Evolutionary conservation across 108 stramenopile genomes (phyloP).

Genomic region (Fragilariopsis cylindrus): DNA sequence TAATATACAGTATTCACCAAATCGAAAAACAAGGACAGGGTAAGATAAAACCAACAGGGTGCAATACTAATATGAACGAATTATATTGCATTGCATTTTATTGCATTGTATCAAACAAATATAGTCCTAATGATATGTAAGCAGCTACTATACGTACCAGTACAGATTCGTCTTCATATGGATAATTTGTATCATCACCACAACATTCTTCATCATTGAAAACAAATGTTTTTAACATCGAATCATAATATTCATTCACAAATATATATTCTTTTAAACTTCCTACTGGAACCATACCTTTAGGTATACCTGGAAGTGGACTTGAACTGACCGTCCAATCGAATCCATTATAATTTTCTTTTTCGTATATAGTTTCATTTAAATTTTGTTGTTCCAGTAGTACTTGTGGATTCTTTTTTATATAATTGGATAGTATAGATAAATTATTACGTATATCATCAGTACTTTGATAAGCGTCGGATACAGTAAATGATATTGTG

Average conservation of each 20-base stretch:
- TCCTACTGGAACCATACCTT: conserved; percentile 1
- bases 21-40: too few species aligned
- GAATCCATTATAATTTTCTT: conserved; percentile 2
- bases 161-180: conserved; percentile 32
- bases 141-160: conserved; percentile 12
- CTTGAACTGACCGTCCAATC: not conserved
- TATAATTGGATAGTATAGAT: too few species aligned
- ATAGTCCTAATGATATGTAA: too few species aligned
- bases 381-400: too few species aligned
- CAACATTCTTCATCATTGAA: conserved; percentile 34
- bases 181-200: not conserved
- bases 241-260: conserved; percentile 27
- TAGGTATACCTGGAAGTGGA: not conserved
- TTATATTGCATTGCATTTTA: not conserved
- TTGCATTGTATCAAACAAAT: not conserved
- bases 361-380: too few species aligned
- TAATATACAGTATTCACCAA: too few species aligned
- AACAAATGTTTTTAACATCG: conserved; percentile 13
- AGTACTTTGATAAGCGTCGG: too few species aligned
- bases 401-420: too few species aligned
- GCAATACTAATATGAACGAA: too few species aligned
- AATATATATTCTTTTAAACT: conserved; percentile 22
- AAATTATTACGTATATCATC: too few species aligned
- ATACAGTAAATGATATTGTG: too few species aligned
- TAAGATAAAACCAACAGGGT: too few species aligned